These are phyloP conservation scores for Linderniella brevidens DNA, from an alignment of 257 asterid species.

Conservation along the genomic window DNA sequence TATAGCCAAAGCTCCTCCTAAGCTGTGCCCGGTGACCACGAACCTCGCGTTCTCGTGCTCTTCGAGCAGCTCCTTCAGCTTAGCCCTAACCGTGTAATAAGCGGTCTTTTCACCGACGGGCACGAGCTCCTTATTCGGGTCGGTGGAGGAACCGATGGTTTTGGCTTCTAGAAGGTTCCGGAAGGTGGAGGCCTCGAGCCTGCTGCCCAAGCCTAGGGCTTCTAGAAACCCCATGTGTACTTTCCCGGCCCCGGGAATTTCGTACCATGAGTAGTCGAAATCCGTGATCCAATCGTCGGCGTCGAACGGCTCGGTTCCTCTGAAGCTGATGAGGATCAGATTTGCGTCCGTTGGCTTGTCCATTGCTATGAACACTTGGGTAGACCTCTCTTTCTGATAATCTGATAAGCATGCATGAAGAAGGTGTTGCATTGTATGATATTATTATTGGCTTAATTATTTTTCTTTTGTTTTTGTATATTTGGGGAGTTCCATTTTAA, in stretches of 20 bases:
- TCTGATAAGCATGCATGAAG: constrained; percentile 36
- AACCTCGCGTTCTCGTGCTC: constrained; percentile 60
- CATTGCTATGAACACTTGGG: constrained; percentile 76
- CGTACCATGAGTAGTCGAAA: constrained; percentile 93
- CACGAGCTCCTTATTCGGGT: constrained; percentile 7
- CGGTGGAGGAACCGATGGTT: constrained; percentile 12
- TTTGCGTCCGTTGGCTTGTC: constrained; percentile 68
- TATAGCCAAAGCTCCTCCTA: constrained; percentile 91
- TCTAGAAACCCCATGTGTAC: constrained; percentile 96
- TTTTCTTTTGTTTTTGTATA: neutral
- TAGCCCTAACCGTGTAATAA: constrained; percentile 40
- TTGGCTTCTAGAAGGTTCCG: constrained; percentile 22
- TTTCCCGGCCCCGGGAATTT: constrained; percentile 71
- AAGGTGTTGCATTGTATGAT: too few species aligned
- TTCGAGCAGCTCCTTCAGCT: constrained; percentile 36
- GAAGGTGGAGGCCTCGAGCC: constrained; percentile 32
- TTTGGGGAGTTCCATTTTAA: neutral
- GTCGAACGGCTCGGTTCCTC: constrained; percentile 95
- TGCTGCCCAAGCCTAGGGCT: constrained; percentile 85
- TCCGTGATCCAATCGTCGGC: constrained; percentile 95
- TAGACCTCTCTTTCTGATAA: constrained; percentile 56
- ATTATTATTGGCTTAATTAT: too few species aligned
- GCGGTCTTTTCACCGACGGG: constrained; percentile 46
- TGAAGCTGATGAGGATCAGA: constrained; percentile 58
- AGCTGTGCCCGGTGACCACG: constrained; percentile 81